These are phyloP conservation scores for Cadophora luteo-olivacea DNA, from an alignment of 2,329 filamentous ascomycete species.

Conservation along the genomic window DNA sequence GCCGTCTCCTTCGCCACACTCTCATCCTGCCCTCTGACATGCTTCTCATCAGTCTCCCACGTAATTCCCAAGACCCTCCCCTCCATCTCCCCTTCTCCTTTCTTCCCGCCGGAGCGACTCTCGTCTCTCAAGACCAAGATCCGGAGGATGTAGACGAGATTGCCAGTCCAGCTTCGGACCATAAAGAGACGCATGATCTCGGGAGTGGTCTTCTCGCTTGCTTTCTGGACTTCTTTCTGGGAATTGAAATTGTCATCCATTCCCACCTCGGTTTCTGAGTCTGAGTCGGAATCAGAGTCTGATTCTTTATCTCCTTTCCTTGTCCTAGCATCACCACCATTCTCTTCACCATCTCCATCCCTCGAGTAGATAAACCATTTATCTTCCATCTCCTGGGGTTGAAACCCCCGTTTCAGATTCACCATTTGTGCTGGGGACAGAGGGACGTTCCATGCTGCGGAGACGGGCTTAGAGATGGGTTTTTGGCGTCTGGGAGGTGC, in stretches of 20 bases:
- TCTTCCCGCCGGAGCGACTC: neutral
- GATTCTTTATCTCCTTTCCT: neutral
- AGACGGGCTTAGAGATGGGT: constrained; percentile 1
- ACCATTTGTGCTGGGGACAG: neutral
- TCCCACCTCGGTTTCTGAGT: neutral
- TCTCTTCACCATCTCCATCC: neutral
- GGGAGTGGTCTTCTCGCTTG: neutral
- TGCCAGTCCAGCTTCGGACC: constrained; percentile 25
- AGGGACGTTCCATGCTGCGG: constrained; percentile 18
- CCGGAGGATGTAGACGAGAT: constrained; percentile 19
- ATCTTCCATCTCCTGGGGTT: constrained; percentile 27
- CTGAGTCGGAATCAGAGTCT: neutral
- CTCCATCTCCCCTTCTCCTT: constrained; percentile 1
- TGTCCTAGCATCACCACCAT: neutral
- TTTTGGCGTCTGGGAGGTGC: neutral
- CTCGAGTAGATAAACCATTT: constrained; percentile 28
- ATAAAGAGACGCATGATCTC: constrained; percentile 3
- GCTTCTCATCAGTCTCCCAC: constrained; percentile 17
- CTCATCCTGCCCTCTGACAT: constrained; percentile 8
- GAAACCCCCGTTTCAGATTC: constrained; percentile 14
- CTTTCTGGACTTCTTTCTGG: neutral
- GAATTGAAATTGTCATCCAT: no score
- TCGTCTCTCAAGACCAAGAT: constrained; percentile 13
- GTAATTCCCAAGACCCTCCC: constrained; percentile 17
- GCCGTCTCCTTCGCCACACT: constrained; percentile 22